These are phyloP conservation scores for Beauveria rudraprayagi DNA, from an alignment of 2,329 filamentous ascomycete species.

Conservation along the genomic window DNA sequence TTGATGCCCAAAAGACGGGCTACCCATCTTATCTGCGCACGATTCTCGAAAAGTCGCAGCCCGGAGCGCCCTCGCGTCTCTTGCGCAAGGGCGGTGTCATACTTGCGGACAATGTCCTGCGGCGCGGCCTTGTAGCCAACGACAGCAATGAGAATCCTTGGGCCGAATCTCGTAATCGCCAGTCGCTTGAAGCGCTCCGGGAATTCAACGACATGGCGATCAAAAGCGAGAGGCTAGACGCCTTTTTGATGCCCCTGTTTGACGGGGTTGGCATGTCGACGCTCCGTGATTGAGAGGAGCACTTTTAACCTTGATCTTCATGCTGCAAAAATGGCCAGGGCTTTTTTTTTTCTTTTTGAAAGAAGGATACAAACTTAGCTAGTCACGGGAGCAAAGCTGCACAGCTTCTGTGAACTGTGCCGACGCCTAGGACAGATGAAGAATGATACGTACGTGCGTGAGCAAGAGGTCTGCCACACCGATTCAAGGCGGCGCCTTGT, in stretches of 20 bases:
- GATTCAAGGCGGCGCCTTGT: neutral
- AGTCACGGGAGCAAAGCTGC: neutral
- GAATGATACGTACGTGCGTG: neutral
- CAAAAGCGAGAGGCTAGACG: conserved; percentile 29
- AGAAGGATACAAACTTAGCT: neutral
- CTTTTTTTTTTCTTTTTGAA: too few relatives aligned
- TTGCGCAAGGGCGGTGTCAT: conserved; percentile 42
- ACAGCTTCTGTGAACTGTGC: neutral
- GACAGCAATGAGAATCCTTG: conserved; percentile 29
- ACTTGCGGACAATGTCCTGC: conserved; percentile 47
- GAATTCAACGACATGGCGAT: conserved; percentile 28
- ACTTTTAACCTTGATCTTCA: too few relatives aligned
- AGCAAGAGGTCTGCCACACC: neutral
- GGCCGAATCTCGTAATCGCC: conserved; percentile 13
- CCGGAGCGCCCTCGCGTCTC: conserved; percentile 30
- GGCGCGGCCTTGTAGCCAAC: conserved; percentile 38
- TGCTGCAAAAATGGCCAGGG: neutral
- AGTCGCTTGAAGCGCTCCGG: conserved; percentile 21
- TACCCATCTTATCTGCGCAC: conserved; percentile 40
- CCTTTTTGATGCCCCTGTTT: conserved; percentile 34
- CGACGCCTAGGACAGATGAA: neutral
- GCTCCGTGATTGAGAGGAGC: conserved; percentile 27
- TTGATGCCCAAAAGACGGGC: conserved; percentile 46
- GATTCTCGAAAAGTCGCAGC: conserved; percentile 35
- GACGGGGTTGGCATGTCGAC: conserved; percentile 34